phyloP scores from a whole-genome alignment of 306 rosid species.

The Medicago ruthenica region DNA sequence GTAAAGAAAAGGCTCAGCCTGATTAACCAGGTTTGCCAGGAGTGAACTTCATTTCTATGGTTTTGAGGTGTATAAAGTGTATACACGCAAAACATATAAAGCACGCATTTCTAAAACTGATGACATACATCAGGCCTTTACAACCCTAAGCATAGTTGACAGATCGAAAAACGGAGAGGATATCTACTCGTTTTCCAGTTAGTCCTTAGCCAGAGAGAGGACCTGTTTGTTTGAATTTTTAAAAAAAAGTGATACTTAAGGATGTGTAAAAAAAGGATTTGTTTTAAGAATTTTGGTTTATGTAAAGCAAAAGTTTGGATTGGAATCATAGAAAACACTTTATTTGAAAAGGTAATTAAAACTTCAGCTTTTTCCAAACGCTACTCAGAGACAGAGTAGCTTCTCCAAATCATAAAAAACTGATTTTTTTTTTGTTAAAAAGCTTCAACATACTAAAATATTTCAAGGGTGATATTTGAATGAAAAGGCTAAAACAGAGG shows the following conservation, averaged over 20 bases:
- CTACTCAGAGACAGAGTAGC: neutral
- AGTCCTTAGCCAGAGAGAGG: neutral
- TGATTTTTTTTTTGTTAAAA: neutral
- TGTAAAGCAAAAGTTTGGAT: neutral
- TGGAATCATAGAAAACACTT: neutral
- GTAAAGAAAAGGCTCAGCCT: constrained; percentile 14
- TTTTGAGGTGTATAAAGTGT: neutral
- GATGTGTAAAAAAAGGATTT: neutral
- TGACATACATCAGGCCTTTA: neutral
- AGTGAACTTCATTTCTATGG: neutral
- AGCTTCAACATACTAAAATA: neutral
- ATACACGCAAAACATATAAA: neutral
- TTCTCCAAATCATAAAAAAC: neutral
- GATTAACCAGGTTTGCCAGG: constrained; percentile 3
- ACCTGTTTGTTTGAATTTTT: neutral
- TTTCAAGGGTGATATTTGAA: neutral
- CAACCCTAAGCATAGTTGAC: neutral
- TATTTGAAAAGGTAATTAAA: neutral
- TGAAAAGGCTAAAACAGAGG: neutral
- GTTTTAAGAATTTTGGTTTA: neutral
- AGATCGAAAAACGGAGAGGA: neutral
- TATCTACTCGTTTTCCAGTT: neutral
- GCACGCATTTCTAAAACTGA: neutral
- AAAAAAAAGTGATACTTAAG: neutral
- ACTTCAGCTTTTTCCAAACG: constrained; percentile 1